Evolutionary conservation across 2,329 filamentous ascomycete genomes (phyloP), one percentile per base, ranked within the genome.

Genomic region (Orbilia brochopaga): DNA sequence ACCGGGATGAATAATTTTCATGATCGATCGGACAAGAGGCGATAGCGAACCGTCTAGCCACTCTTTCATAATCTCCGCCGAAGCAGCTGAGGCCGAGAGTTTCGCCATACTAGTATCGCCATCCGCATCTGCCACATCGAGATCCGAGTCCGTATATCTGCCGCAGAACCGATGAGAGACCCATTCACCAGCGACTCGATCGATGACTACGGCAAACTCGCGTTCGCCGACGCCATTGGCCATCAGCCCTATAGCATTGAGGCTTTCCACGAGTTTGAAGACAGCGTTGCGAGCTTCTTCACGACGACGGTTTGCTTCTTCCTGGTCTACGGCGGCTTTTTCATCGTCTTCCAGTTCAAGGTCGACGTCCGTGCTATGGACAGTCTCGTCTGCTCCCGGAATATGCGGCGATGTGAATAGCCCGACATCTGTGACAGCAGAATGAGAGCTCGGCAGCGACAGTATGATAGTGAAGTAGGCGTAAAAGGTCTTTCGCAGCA

Each of bases 331-430:
- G n/a, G 48, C 64, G 13, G 61, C 69, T 23, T 74, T 72, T 35
- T 75, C 74, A 15, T 65, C 66, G 21, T 64, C 69, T 53, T 75
- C 69, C 2, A 64, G 60, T 5, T 73, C 65, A 10, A 73, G 63
- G 50, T 73, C 69, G 4, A 73, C 54, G 40, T 73, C 69, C 23
- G 69, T 66, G n/a, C 69, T 73, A 59, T 67, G 69, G 4, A 67
- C 63, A 4, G 63, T 73, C 48, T 73, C 69, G 27, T 66, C 62
- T 15, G 62, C 61, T 5, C 60, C 60, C 21, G 69, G 69, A 19
- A 73, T 73, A 35, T 73, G 69, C 3, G 69, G 69, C n/a, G 69
- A 73, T 32, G 69, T 67, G 21, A 67, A 73, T 40, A 73, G 56
- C 6, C 52, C 58, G 24, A 67, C 69, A 44, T 73, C 69, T 37